Percentiles rank a stretch among this genome's conserved stretches.
phyloP scores from a whole-genome alignment of 1,284 basidiomycete genomes.

The Paramarasmius palmivorus region DNA sequence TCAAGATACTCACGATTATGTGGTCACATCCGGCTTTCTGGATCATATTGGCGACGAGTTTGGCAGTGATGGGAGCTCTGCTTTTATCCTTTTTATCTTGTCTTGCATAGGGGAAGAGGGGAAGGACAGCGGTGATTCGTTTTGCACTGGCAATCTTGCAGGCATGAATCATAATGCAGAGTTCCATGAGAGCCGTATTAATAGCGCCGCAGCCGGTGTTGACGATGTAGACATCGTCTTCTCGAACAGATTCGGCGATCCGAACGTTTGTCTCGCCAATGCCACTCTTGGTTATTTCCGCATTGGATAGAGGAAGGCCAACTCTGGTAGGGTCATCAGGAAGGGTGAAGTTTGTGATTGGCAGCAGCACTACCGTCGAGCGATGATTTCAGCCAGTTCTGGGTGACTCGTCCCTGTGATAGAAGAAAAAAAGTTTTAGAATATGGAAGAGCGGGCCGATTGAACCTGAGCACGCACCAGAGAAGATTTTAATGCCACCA shows the following conservation, averaged over 20 bases:
- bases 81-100: slow-evolving; percentile 99
- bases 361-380: slow-evolving; percentile 68
- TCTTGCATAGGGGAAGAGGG: slow-evolving; percentile 92
- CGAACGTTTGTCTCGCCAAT: slow-evolving; percentile 93
- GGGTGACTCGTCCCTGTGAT: slow-evolving; percentile 88
- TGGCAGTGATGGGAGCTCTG: slow-evolving; percentile 97
- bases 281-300: slow-evolving; percentile 85
- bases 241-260: slow-evolving; percentile 93
- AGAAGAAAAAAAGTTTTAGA: slow-evolving; percentile 4
- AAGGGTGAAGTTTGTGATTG: neutral
- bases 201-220: slow-evolving; percentile 89
- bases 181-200: slow-evolving; percentile 92
- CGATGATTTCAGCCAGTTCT: slow-evolving; percentile 92
- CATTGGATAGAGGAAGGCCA: slow-evolving; percentile 81
- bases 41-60: slow-evolving; percentile 99
- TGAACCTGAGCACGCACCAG: slow-evolving; percentile 58
- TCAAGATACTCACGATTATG: slow-evolving; percentile 79
- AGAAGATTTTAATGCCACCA: slow-evolving; percentile 89
- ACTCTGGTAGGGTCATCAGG: slow-evolving; percentile 50
- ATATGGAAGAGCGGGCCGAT: slow-evolving; percentile 12
- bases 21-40: slow-evolving; percentile 98
- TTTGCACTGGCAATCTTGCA: slow-evolving; percentile 97
- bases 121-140: slow-evolving; percentile 95
- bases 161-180: slow-evolving; percentile 99
- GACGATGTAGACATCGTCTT: slow-evolving; percentile 99